Conservation (phyloP, 129 eudicot genomes). For the Apium graveolens region DNA sequence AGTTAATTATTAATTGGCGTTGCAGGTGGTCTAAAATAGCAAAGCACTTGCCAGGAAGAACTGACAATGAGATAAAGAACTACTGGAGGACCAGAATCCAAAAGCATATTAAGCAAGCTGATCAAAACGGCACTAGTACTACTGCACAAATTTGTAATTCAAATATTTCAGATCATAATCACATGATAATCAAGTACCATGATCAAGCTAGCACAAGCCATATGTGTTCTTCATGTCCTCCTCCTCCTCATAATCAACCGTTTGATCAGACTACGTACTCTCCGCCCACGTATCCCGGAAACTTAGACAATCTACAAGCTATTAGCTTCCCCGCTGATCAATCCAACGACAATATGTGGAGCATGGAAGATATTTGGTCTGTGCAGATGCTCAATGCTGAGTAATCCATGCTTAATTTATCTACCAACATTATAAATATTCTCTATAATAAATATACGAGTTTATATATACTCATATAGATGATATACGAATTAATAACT, state of each 20-base stretch:
- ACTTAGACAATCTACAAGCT: slow-evolving; percentile 37
- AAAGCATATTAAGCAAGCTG: slow-evolving; percentile 69
- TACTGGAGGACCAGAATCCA: slow-evolving; percentile 93
- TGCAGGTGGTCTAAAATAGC: slow-evolving; percentile 98
- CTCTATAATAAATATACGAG: background rate
- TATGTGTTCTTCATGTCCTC: background rate
- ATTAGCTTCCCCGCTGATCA: slow-evolving; percentile 30
- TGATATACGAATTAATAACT: background rate
- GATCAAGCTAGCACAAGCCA: slow-evolving; percentile 33
- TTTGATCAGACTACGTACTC: slow-evolving; percentile 42
- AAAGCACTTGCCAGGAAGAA: slow-evolving; percentile 87
- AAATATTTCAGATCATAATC: background rate
- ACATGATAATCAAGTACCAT: slow-evolving; percentile 6
- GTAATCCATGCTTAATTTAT: slow-evolving; percentile 18
- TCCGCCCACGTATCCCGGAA: slow-evolving; percentile 36
- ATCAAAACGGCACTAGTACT: slow-evolving; percentile 20
- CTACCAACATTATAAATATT: too few species aligned
- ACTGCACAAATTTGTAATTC: slow-evolving; percentile 28
- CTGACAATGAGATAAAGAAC: slow-evolving; percentile 87
- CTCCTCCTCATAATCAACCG: slow-evolving; percentile 16
- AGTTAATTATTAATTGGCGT: too few species aligned
- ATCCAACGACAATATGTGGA: slow-evolving; percentile 62
- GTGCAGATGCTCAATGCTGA: slow-evolving; percentile 73
- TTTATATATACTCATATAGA: background rate
- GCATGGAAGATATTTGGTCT: slow-evolving; percentile 86